phyloP scores from a whole-genome alignment of 352 stramenopile genomes.

The Phytophthora cryptogea region DNA sequence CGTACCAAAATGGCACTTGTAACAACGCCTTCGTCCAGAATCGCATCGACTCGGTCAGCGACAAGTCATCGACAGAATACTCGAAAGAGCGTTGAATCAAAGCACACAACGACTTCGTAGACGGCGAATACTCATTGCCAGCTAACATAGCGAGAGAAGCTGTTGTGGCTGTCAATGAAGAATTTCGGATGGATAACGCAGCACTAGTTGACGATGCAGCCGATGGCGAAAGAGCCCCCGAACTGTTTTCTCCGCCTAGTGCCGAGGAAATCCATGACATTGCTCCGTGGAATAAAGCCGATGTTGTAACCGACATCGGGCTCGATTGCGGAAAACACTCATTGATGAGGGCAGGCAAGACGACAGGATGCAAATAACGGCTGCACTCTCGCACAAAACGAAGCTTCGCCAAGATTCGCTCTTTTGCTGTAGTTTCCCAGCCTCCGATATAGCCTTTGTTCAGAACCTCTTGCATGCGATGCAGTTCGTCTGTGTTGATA shows the following conservation, averaged over 20 bases:
- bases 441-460: constrained; percentile 83
- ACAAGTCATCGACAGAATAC: constrained; percentile 45
- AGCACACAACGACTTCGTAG: constrained; percentile 55
- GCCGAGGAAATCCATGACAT: constrained; percentile 69
- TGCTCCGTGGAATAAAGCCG: constrained; percentile 58
- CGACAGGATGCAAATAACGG: constrained; percentile 62
- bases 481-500: constrained; percentile 72
- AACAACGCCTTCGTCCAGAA: constrained; percentile 74
- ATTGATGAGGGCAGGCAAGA: constrained; percentile 68
- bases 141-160: constrained; percentile 53
- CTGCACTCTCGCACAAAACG: constrained; percentile 80
- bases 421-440: constrained; percentile 74
- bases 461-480: constrained; percentile 75
- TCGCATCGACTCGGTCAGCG: constrained; percentile 42
- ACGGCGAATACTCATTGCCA: constrained; percentile 50
- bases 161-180: constrained; percentile 52
- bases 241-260: constrained; percentile 41
- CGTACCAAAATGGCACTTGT: constrained; percentile 80
- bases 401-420: constrained; percentile 67
- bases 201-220: constrained; percentile 43
- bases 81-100: constrained; percentile 70
- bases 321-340: constrained; percentile 58
- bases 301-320: constrained; percentile 52
- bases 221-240: constrained; percentile 36
- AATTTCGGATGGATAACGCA: constrained; percentile 53